These are phyloP conservation scores for Wickerhamiella nectarea DNA, from an alignment of 805 yeast genomes.

Conservation along the genomic window DNA sequence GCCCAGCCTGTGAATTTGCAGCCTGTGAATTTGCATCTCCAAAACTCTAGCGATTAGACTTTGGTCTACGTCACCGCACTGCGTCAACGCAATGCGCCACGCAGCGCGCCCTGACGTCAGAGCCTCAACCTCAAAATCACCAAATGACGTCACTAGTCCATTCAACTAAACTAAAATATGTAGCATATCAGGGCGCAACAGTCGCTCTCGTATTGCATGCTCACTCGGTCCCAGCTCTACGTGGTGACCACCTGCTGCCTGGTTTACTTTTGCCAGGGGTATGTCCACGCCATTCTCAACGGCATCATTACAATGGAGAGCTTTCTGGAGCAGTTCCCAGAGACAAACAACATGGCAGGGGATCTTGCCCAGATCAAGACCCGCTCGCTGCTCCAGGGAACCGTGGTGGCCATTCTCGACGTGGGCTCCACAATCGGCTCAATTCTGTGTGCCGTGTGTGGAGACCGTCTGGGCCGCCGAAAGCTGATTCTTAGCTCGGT, in stretches of 20 bases:
- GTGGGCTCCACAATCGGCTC: slow-evolving; percentile 62
- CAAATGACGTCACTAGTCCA: not conserved
- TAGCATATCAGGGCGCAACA: not conserved
- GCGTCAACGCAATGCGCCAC: not conserved
- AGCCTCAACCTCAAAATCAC: not conserved
- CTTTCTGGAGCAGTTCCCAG: slow-evolving; percentile 19
- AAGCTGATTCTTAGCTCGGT: slow-evolving; percentile 34
- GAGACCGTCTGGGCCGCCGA: slow-evolving; percentile 47
- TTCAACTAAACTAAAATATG: not conserved
- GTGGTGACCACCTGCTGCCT: slow-evolving; percentile 15
- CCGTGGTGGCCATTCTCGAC: slow-evolving; percentile 35
- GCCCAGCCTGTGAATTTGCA: too few relatives aligned
- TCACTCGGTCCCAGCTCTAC: slow-evolving; percentile 1
- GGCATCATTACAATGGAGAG: slow-evolving; percentile 19
- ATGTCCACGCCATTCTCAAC: slow-evolving; percentile 59
- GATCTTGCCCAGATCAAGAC: slow-evolving; percentile 3
- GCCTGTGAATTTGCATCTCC: too few relatives aligned
- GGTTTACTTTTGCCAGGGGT: slow-evolving; percentile 32
- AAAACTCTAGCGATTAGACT: too few relatives aligned
- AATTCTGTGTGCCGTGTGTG: slow-evolving; percentile 39
- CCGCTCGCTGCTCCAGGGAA: slow-evolving; percentile 23
- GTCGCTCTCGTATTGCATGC: not conserved
- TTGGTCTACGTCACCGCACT: not conserved
- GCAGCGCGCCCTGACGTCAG: not conserved
- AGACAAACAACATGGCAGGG: slow-evolving; percentile 16